phyloP scores from a whole-genome alignment of 495 filamentous ascomycete species.

The Podospora conica region DNA sequence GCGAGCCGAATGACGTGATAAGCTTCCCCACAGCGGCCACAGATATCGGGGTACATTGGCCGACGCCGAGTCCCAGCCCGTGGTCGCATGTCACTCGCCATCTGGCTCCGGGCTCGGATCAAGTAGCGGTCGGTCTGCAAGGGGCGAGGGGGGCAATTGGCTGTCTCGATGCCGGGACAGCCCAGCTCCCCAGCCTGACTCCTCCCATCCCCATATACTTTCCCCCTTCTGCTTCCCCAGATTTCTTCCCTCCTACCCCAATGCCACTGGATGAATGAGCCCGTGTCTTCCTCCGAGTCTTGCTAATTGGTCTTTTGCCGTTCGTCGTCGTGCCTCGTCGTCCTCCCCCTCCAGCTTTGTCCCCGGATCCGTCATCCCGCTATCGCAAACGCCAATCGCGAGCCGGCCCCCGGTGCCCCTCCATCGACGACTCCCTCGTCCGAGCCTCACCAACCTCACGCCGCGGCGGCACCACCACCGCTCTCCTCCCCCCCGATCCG shows the following conservation, averaged over 20 bases:
- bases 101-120: slow-evolving; percentile 22
- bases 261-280: background rate
- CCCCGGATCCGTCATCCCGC: slow-evolving; percentile 4
- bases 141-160: background rate
- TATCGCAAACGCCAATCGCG: background rate
- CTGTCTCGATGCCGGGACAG: background rate
- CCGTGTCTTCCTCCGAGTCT: background rate
- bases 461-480: background rate
- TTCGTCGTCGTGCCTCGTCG: background rate
- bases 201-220: background rate
- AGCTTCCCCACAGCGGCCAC: slow-evolving; percentile 9
- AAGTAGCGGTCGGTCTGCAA: slow-evolving; percentile 21
- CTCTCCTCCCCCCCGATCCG: slow-evolving; percentile 29
- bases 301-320: background rate
- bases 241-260: background rate
- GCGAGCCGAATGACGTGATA: background rate
- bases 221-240: background rate
- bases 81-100: slow-evolving; percentile 6
- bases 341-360: background rate
- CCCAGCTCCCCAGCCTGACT: background rate
- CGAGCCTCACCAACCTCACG: background rate
- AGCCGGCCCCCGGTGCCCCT: background rate
- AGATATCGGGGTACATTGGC: slow-evolving; percentile 7
- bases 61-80: background rate
- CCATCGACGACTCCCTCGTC: background rate